Conservation (phyloP, 2,329 filamentous ascomycete species). For the Emergomyces pasteurianus region DNA sequence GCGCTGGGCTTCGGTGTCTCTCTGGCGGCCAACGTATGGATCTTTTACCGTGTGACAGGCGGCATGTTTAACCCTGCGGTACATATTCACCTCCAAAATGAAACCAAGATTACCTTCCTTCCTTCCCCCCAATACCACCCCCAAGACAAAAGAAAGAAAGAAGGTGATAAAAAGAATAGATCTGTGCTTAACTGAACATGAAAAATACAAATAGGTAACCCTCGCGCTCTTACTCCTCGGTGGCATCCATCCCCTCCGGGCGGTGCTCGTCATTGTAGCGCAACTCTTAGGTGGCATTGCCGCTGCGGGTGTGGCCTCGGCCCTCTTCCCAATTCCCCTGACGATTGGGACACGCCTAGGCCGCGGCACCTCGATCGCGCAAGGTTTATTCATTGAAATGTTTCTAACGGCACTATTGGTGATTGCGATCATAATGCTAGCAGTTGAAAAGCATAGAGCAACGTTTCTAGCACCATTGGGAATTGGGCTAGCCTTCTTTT, state of each 20-base stretch:
- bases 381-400: conserved; percentile 56
- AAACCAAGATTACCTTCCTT: neutral
- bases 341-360: conserved; percentile 46
- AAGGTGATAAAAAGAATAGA: neutral
- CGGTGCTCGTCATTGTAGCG: conserved; percentile 40
- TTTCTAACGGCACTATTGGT: conserved; percentile 54
- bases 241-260: conserved; percentile 43
- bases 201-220: conserved; percentile 32
- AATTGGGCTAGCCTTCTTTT: conserved; percentile 59
- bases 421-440: conserved; percentile 56
- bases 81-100: conserved; percentile 9
- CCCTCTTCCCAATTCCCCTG: conserved; percentile 46
- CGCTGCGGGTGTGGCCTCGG: conserved; percentile 45
- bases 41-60: conserved; percentile 42
- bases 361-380: conserved; percentile 39
- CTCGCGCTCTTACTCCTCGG: conserved; percentile 49
- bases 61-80: conserved; percentile 42
- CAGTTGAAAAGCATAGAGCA: conserved; percentile 60
- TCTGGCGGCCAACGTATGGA: conserved; percentile 42
- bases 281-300: conserved; percentile 50
- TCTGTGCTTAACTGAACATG: neutral
- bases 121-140: neutral
- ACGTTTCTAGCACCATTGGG: conserved; percentile 61
- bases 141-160: neutral
- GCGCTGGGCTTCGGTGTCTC: conserved; percentile 35